Evolutionary conservation across 2,329 filamentous ascomycete species (phyloP), one percentile per base, ranked within the genome.

Genomic region (Alternaria hordeiaustralica): DNA sequence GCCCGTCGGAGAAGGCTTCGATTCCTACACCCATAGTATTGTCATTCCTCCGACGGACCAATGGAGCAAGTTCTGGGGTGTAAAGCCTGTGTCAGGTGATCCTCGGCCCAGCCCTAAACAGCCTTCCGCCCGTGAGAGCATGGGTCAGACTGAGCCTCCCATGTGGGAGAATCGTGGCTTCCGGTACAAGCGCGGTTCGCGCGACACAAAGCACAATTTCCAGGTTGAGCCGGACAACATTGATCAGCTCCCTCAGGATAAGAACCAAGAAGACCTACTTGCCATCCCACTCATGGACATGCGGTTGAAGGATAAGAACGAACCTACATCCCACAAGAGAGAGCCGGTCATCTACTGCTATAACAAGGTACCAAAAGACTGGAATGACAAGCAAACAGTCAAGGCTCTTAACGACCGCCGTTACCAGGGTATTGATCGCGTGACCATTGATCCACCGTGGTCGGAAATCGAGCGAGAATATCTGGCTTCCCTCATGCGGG

Each of bases 81-180:
- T 58, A 5, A 70, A 68, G 18, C 74, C 73, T 12, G 28, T 66
- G 5, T 55, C 67, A 3, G 67, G 65, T 49, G 64, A 60, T 23
- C 49, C 66, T 9, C 53, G 65, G 7, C 65, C 74, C 2, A 56
- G 65, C 15, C 57, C 67, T 0, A 36, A 55, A 7, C 69, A 71
- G 12, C 74, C 71, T 2, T 55, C 69, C 5, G 71, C 71, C 4
- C 68, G 71, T 3, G 60, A 53, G 13, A 73, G 67, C 58, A 61
- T 73, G 45, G 74, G 63, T 1, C 66, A 65, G 4, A 71, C 70
- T 0, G 56, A 60, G 10, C 71, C 72, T 5, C 57, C 71, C 1
- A 50, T 79, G 7, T 78, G 71, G 72, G 73, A 79, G 41, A 71
- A 77, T 23, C 70, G 72, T 6, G 70, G 70, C 12, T 68, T 58